Evolutionary conservation across 75 land plant genomes (phyloP).

Genomic region (Ceratopteris richardii): DNA sequence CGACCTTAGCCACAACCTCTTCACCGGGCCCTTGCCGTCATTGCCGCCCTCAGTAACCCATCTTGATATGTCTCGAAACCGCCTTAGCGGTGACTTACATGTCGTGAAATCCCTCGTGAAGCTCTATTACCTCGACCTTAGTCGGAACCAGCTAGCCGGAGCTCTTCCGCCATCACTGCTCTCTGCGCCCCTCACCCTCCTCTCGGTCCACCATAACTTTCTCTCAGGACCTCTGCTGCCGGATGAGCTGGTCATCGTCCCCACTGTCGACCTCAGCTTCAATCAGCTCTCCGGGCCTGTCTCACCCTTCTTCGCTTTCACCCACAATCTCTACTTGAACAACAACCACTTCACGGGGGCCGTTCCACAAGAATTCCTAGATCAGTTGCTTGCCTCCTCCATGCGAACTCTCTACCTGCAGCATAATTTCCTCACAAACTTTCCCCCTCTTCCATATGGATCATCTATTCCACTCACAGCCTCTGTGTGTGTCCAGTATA

Average conservation of each 20-base stretch:
- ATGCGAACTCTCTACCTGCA: constrained; percentile 26
- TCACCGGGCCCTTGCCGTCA: too few relatives aligned
- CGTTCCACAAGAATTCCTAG: constrained; percentile 24
- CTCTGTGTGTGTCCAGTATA: constrained; percentile 27
- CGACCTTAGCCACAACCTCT: too few relatives aligned
- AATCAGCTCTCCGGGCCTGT: constrained; percentile 19
- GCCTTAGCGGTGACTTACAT: too few relatives aligned
- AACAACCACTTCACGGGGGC: constrained; percentile 25
- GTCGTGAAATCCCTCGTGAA: constrained; percentile 13
- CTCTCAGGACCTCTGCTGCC: constrained; percentile 14
- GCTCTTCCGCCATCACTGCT: constrained; percentile 34
- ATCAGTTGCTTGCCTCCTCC: constrained; percentile 10
- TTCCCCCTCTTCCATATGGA: neutral
- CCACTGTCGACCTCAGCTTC: constrained; percentile 21
- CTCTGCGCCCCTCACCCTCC: constrained; percentile 8
- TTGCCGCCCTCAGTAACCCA: too few relatives aligned
- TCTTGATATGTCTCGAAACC: too few relatives aligned
- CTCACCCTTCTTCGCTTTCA: constrained; percentile 18
- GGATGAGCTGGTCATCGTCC: constrained; percentile 2
- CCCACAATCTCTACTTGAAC: constrained; percentile 28
- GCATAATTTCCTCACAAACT: constrained; percentile 25
- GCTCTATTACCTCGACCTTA: constrained; percentile 43
- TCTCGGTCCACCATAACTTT: constrained; percentile 21
- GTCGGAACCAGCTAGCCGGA: constrained; percentile 62
- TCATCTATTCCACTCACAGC: constrained; percentile 14